phyloP scores from a whole-genome alignment of 1,284 basidiomycete species.

The Cryptococcus sp. region DNA sequence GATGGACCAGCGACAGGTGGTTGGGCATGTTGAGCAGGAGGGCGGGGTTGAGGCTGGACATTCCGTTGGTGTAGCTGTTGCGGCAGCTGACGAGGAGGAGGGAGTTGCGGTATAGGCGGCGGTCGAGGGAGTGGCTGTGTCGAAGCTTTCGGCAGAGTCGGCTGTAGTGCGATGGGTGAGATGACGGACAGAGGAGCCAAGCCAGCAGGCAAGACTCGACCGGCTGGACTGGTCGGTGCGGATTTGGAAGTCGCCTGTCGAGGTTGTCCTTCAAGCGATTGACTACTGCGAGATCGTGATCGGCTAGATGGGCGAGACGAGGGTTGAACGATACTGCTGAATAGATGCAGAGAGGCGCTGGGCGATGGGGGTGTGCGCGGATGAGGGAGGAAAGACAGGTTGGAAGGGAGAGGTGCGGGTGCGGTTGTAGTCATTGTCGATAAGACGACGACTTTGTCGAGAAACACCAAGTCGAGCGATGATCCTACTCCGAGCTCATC shows the following conservation, averaged over 20 bases:
- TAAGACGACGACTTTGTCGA: too few relatives aligned
- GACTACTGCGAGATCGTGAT: not conserved
- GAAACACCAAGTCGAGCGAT: too few relatives aligned
- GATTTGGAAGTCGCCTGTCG: constrained; percentile 6
- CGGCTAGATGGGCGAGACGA: not conserved
- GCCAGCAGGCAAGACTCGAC: constrained; percentile 1
- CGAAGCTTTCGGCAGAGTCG: not conserved
- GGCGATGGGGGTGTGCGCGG: not conserved
- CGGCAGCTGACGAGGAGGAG: not conserved
- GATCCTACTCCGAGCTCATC: too few relatives aligned
- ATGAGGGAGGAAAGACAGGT: not conserved
- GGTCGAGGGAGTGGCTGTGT: not conserved
- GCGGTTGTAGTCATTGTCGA: too few relatives aligned
- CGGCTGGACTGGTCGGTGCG: constrained; percentile 22
- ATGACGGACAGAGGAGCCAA: constrained; percentile 17
- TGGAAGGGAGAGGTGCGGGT: too few relatives aligned
- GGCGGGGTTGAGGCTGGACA: not conserved
- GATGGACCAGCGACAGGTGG: not conserved
- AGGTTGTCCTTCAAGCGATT: too few relatives aligned
- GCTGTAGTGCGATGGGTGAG: constrained; percentile 11
- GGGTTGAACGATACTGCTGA: not conserved
- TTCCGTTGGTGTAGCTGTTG: not conserved
- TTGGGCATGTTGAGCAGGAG: not conserved
- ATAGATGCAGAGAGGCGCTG: not conserved
- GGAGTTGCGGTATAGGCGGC: not conserved